Conservation (phyloP, 2,329 filamentous ascomycete genomes). For the Talaromyces sp. region DNA sequence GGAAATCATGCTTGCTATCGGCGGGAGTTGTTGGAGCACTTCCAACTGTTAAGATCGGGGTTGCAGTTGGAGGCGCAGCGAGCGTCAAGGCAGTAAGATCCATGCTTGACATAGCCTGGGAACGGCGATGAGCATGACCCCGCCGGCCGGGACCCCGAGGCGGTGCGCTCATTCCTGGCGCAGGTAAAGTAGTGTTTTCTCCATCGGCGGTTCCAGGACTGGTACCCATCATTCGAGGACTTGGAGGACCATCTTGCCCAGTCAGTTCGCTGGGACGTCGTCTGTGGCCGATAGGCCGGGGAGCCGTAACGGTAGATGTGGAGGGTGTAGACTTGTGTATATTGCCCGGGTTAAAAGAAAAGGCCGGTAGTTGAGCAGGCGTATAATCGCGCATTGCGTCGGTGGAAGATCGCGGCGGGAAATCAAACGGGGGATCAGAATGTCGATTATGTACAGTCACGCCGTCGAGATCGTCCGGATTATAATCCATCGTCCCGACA, state of each 20-base stretch:
- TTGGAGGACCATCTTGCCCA: conserved; percentile 57
- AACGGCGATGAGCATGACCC: conserved; percentile 77
- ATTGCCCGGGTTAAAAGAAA: conserved; percentile 38
- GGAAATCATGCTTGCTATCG: conserved; percentile 31
- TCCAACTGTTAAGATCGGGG: conserved; percentile 34
- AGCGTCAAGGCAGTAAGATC: conserved; percentile 62
- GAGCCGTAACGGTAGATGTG: conserved; percentile 53
- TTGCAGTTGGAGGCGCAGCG: conserved; percentile 30
- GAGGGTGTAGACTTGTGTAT: conserved; percentile 46
- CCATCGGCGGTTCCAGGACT: conserved; percentile 15
- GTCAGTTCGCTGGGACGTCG: conserved; percentile 85
- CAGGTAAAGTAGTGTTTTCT: conserved; percentile 21
- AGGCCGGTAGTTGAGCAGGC: conserved; percentile 34
- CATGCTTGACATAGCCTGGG: conserved; percentile 75
- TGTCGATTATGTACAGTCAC: neutral
- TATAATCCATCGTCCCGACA: conserved; percentile 17
- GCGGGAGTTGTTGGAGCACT: conserved; percentile 58
- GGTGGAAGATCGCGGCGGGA: conserved; percentile 11
- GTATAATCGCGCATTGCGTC: conserved; percentile 33
- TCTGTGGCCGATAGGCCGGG: conserved; percentile 60
- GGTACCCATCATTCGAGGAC: conserved; percentile 63
- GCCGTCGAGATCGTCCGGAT: conserved; percentile 12
- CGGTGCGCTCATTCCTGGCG: conserved; percentile 35
- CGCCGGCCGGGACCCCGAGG: conserved; percentile 56
- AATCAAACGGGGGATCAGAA: conserved; percentile 14